A percentile compares a stretch with the other conserved stretches of the same genome.
phyloP scores from a whole-genome alignment of 768 basidiomycete species.

The Naganishia randhawae region DNA sequence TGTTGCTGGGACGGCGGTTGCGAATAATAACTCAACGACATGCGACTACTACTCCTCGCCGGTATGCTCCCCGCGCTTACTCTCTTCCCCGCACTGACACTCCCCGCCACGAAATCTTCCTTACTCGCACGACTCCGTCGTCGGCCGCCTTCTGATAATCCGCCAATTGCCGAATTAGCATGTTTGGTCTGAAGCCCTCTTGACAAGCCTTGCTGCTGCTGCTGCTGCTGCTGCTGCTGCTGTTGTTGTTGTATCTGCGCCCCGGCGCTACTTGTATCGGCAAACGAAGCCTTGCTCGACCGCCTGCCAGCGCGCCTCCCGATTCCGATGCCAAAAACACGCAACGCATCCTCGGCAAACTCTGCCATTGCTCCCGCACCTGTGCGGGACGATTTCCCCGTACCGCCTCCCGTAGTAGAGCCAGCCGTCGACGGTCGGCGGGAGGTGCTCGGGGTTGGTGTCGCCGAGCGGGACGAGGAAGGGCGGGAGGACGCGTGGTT shows the following conservation, averaged over 20 bases:
- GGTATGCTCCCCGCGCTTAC: slow-evolving; percentile 8
- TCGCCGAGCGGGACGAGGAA: not conserved
- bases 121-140: slow-evolving; percentile 41
- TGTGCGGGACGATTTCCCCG: not conserved
- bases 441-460: not conserved
- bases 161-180: slow-evolving; percentile 30
- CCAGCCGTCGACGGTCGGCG: slow-evolving; percentile 4
- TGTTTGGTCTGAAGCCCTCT: not conserved
- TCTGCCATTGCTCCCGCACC: not conserved
- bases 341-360: slow-evolving; percentile 12
- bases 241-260: not conserved
- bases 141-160: slow-evolving; percentile 44
- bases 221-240: not conserved
- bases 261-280: not conserved
- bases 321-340: slow-evolving; percentile 11
- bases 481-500: slow-evolving; percentile 57
- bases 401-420: not conserved
- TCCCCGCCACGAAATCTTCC: not conserved
- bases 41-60: slow-evolving; percentile 3
- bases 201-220: not conserved
- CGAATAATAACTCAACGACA: slow-evolving; percentile 1
- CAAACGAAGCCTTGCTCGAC: not conserved
- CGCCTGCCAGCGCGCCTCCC: not conserved
- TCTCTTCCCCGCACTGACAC: not conserved
- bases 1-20: no score